Percentiles rank a stretch among this genome's conserved stretches.
These are phyloP conservation scores for Murraya paniculata DNA, from an alignment of 345 rosid species.

Conservation along the genomic window DNA sequence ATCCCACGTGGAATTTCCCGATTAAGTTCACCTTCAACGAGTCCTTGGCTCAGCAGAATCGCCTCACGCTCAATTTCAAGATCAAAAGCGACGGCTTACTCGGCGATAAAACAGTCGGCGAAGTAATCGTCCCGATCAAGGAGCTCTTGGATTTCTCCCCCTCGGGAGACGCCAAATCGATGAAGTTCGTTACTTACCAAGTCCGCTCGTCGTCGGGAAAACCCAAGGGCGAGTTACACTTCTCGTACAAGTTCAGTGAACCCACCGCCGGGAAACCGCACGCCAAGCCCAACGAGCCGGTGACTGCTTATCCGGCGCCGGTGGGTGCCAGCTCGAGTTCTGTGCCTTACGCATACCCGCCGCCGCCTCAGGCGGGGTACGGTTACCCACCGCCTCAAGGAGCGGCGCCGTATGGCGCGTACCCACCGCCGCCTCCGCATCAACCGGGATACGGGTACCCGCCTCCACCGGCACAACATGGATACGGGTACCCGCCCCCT, in stretches of 20 bases:
- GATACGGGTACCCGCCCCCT: constrained; percentile 31
- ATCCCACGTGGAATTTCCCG: constrained; percentile 70
- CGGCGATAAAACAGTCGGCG: constrained; percentile 69
- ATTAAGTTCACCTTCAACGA: constrained; percentile 52
- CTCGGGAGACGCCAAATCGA: constrained; percentile 22
- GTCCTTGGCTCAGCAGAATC: constrained; percentile 43
- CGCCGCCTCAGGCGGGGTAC: constrained; percentile 14
- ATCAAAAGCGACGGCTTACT: constrained; percentile 66
- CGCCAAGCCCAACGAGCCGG: constrained; percentile 19
- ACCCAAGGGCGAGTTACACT: constrained; percentile 61
- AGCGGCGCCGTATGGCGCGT: constrained; percentile 20
- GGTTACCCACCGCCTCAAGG: constrained; percentile 32
- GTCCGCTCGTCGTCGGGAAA: constrained; percentile 65
- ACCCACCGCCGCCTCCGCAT: constrained; percentile 17
- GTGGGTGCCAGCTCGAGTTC: constrained; percentile 11
- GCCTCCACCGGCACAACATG: constrained; percentile 35
- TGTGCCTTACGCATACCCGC: constrained; percentile 10
- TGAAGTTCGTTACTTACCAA: constrained; percentile 58
- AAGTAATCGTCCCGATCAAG: constrained; percentile 66
- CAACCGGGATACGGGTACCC: constrained; percentile 31
- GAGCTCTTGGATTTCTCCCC: constrained; percentile 43
- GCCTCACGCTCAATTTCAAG: constrained; percentile 49
- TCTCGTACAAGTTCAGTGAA: constrained; percentile 60
- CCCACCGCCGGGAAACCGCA: background rate
- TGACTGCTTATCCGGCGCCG: constrained; percentile 30